Percentiles rank a stretch among this genome's conserved stretches.
Evolutionary conservation across 2,329 filamentous ascomycete species (phyloP).

Genomic region (Apiospora rasikravindrae): DNA sequence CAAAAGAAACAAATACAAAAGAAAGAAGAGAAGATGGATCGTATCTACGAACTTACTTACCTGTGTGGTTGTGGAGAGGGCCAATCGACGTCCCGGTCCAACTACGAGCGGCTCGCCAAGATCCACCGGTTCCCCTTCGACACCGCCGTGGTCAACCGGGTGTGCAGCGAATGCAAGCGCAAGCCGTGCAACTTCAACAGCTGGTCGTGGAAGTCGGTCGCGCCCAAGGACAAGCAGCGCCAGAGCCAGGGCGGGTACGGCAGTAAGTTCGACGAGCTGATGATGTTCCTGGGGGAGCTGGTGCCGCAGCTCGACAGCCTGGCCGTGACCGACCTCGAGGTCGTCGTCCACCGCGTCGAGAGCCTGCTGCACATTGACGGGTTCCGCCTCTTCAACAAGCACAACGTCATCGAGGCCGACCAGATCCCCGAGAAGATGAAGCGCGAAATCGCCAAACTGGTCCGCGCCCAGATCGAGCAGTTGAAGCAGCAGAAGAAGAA

Average conservation of each 20-base stretch:
- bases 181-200: neutral
- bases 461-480: neutral
- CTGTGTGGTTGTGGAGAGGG: constrained; percentile 4
- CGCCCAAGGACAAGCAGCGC: neutral
- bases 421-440: neutral
- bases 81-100: neutral
- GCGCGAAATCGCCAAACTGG: neutral
- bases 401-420: neutral
- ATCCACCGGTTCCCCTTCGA: neutral
- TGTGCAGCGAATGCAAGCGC: neutral
- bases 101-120: neutral
- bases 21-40: neutral
- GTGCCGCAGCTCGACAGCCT: neutral
- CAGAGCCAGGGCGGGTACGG: neutral
- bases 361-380: neutral
- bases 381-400: neutral
- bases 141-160: neutral
- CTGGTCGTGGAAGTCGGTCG: neutral
- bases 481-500: neutral
- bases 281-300: neutral
- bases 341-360: neutral
- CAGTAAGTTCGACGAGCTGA: neutral
- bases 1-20: neutral
- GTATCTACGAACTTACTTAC: neutral
- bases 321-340: neutral